Conservation (phyloP, 2,329 filamentous ascomycete genomes). For the Malbranchea cinnamomea region DNA sequence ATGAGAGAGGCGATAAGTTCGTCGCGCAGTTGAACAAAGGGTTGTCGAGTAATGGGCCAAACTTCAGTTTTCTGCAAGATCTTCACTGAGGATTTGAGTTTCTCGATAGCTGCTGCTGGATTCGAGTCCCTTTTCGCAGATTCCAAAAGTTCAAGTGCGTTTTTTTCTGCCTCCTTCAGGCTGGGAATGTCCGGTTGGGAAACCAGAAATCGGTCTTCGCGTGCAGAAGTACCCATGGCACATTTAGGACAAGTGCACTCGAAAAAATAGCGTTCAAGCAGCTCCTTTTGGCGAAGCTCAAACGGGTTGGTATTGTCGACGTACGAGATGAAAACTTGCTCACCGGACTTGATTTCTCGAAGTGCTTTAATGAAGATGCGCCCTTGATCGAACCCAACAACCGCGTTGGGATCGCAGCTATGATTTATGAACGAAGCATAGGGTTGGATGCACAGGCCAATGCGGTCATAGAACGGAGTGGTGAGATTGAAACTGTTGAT, state of each 20-base stretch:
- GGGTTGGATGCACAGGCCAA: constrained; percentile 46
- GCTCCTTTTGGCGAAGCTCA: constrained; percentile 35
- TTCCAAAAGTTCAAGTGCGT: constrained; percentile 16
- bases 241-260: constrained; percentile 42
- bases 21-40: constrained; percentile 38
- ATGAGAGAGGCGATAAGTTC: constrained; percentile 38
- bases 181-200: constrained; percentile 7
- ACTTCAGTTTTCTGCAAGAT: constrained; percentile 24
- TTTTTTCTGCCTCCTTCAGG: constrained; percentile 11
- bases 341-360: constrained; percentile 35
- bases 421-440: constrained; percentile 43
- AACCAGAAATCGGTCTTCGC: constrained; percentile 11
- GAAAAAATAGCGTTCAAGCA: constrained; percentile 44
- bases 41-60: constrained; percentile 39
- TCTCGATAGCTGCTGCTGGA: constrained; percentile 18
- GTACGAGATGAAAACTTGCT: constrained; percentile 49
- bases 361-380: constrained; percentile 37
- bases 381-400: constrained; percentile 41
- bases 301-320: constrained; percentile 41
- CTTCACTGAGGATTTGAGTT: constrained; percentile 26
- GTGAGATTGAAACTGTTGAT: constrained; percentile 45
- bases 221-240: constrained; percentile 11
- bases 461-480: constrained; percentile 38
- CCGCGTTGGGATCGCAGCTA: constrained; percentile 46
- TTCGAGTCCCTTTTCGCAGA: constrained; percentile 10